phyloP scores from a whole-genome alignment of 768 basidiomycete genomes.

The Tulasnella sp. region DNA sequence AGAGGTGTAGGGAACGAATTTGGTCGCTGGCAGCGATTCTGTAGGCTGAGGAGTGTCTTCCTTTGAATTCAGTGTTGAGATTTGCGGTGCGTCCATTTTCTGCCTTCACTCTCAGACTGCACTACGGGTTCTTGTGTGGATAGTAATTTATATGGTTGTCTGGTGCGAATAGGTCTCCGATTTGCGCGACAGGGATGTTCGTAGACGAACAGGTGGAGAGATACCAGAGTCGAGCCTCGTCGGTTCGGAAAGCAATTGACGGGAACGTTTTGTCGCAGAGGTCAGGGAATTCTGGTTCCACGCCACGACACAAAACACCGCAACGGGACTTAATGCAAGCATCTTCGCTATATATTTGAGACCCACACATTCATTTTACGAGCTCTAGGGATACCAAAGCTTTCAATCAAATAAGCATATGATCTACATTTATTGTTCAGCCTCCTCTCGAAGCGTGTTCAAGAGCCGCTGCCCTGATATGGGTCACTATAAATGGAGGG shows the following conservation, averaged over 20 bases:
- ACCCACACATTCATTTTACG: no score
- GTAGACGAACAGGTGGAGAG: not conserved
- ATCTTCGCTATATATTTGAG: not conserved
- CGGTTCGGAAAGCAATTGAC: not conserved
- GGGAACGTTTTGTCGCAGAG: not conserved
- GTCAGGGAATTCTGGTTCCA: not conserved
- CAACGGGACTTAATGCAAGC: not conserved
- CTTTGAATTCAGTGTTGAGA: constrained; percentile 5
- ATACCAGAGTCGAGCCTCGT: not conserved
- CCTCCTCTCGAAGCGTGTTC: not conserved
- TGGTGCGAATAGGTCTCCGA: not conserved
- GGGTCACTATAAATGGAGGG: not conserved
- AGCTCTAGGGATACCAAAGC: no score
- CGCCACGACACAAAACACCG: not conserved
- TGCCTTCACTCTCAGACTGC: not conserved
- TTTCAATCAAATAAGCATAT: no score
- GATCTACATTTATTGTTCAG: not conserved
- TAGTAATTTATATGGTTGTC: not conserved
- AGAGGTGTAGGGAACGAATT: no score
- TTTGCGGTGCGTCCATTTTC: constrained; percentile 8
- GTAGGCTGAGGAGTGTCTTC: constrained; percentile 8
- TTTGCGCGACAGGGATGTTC: not conserved
- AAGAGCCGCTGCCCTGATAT: not conserved
- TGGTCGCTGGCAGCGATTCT: not conserved
- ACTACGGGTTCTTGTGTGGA: not conserved